phyloP scores from a whole-genome alignment of 2,329 filamentous ascomycete species.

The Botryotinia narcissicola region DNA sequence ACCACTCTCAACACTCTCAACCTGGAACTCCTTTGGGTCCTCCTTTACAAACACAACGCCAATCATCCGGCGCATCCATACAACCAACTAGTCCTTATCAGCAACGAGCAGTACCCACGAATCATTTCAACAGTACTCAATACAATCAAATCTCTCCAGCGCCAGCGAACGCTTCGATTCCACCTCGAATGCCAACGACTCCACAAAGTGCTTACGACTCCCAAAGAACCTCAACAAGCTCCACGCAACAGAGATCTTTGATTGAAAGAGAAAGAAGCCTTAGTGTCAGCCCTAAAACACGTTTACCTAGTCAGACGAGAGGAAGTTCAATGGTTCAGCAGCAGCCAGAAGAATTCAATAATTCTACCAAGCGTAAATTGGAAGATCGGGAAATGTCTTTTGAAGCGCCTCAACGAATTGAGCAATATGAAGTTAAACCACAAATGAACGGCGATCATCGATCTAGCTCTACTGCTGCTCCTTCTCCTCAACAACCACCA shows the following conservation, averaged over 20 bases:
- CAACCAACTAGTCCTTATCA: conserved; percentile 62
- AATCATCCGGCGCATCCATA: conserved; percentile 46
- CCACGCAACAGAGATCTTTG: conserved; percentile 46
- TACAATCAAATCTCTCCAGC: conserved; percentile 39
- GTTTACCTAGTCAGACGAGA: conserved; percentile 43
- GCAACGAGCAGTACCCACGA: conserved; percentile 44
- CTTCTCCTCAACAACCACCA: conserved; percentile 42
- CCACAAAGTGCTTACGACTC: conserved; percentile 47
- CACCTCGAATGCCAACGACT: conserved; percentile 44
- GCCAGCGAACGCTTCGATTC: conserved; percentile 41
- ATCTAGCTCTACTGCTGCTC: conserved; percentile 21
- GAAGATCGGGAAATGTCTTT: conserved; percentile 32
- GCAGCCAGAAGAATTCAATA: conserved; percentile 29
- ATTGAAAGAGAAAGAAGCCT: conserved; percentile 67
- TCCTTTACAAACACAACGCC: conserved; percentile 46
- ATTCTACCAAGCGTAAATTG: conserved; percentile 34
- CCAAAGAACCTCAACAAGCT: conserved; percentile 46
- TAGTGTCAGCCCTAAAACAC: conserved; percentile 77
- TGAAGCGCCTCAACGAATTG: conserved; percentile 26
- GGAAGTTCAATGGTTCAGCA: conserved; percentile 21
- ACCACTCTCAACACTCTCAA: conserved; percentile 35
- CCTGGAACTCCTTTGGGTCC: conserved; percentile 49
- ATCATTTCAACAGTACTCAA: conserved; percentile 26
- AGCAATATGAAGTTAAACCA: conserved; percentile 24
- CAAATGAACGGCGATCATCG: conserved; percentile 31